Conservation (phyloP, 75 land plant genomes). For the Cryptomeria japonica region DNA sequence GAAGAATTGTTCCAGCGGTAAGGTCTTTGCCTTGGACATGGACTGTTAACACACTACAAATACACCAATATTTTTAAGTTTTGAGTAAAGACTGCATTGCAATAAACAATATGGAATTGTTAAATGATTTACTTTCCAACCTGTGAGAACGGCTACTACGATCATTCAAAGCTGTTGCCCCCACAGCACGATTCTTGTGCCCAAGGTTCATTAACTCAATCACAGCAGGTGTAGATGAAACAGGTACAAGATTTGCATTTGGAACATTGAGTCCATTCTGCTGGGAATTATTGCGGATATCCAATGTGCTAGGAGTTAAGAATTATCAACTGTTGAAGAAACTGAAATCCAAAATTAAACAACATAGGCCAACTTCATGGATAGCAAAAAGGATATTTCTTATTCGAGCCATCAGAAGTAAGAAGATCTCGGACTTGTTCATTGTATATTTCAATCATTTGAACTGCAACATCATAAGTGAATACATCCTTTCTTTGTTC, state of each 20-base stretch:
- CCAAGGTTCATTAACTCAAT: constrained; percentile 73
- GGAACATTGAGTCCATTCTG: constrained; percentile 75
- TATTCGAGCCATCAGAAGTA: constrained; percentile 59
- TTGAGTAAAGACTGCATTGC: not conserved
- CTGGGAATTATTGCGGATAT: constrained; percentile 67
- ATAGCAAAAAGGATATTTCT: constrained; percentile 75
- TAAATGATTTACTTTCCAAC: constrained; percentile 19
- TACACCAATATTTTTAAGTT: not conserved
- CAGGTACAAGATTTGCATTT: constrained; percentile 62
- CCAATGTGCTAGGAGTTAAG: constrained; percentile 58
- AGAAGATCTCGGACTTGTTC: constrained; percentile 97
- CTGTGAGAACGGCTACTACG: constrained; percentile 92
- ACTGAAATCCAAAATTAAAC: not conserved
- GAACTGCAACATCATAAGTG: constrained; percentile 80
- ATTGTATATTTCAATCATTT: constrained; percentile 96
- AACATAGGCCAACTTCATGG: not conserved
- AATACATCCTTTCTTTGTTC: constrained; percentile 71
- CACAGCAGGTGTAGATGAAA: constrained; percentile 61
- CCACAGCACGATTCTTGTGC: constrained; percentile 68
- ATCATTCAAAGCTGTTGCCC: constrained; percentile 83
- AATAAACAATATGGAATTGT: not conserved
- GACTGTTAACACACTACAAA: constrained; percentile 75
- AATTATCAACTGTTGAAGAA: constrained; percentile 14
- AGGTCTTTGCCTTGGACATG: constrained; percentile 82
- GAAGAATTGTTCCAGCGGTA: constrained; percentile 60